Base-by-base conservation (phyloP, 2,329 filamentous ascomycete species). In the Emericellopsis cladophorae region DNA sequence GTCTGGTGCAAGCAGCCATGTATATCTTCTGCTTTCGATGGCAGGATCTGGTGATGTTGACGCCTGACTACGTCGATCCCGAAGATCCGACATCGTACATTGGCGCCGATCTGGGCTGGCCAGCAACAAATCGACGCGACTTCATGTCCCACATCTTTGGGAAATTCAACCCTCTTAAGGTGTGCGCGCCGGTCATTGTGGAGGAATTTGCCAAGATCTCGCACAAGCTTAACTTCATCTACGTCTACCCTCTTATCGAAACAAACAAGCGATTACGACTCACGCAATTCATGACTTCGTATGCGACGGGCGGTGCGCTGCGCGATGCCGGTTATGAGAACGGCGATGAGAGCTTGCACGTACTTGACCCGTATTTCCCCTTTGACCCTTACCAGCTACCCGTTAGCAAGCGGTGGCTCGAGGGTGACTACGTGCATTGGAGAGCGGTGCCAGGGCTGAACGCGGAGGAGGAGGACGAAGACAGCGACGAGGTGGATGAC, bases 11-110 rank as follows among this genome's bases (percentile, higher is more conserved):
- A 59, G 88, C 88, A 2, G 69, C 93, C 3, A 74, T 95, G 21
- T 95, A 95, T 65, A 90, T 94, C 44, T 95, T 94, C 55, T 98
- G 92, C 67, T 98, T 98, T 68, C 81, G 92, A 42, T 98, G 92
- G 92, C 82, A 87, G 45, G 90, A 96, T 54, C 70, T 98, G 37
- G 82, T 86, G 42, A 67, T 75, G 16, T 72, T 74, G 2, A 74
- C 72, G 4, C 67, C 74, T 2, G 70, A 79, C 44, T 67, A 62
- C 45, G 72, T 75, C 43, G 83, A 76, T 61, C 74, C 66, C 46
- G 82, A 76, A 44, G 77, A 81, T 45, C 65, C 68, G 10, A 64
- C 69, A 1, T 74, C 72, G 1, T 80, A 76, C 49, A 62, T 79
- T 15, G 72, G 79, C 3, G 78, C 82, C 48, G 84, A 93, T 43